phyloP scores from a whole-genome alignment of 208 protist genomes.

The Leishmania tarentolae region DNA sequence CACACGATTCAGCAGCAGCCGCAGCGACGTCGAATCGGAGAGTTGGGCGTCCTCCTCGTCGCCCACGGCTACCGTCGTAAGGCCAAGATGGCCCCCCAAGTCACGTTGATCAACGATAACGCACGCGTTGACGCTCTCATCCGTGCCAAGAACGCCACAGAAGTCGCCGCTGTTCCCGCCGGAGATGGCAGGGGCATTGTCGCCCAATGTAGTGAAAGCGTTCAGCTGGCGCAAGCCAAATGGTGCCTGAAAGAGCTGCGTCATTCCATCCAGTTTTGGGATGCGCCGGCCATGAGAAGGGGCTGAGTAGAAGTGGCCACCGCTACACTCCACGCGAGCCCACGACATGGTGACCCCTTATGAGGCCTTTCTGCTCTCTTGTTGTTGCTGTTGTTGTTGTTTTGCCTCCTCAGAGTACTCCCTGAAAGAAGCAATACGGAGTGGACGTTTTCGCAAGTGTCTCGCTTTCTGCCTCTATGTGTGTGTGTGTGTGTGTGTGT shows the following conservation, averaged over 20 bases:
- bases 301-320: conserved; percentile 51
- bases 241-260: conserved; percentile 42
- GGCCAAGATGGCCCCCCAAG: conserved; percentile 56
- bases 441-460: not conserved
- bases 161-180: not conserved
- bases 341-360: conserved; percentile 57
- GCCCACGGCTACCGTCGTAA: conserved; percentile 57
- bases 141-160: conserved; percentile 1
- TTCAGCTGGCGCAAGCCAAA: conserved; percentile 30
- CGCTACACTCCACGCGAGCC: conserved; percentile 55
- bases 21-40: conserved; percentile 1
- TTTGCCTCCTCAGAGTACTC: not conserved
- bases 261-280: conserved; percentile 45
- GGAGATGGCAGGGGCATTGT: conserved; percentile 4
- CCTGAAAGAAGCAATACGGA: not conserved
- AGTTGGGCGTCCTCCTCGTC: conserved; percentile 30
- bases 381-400: too few species aligned
- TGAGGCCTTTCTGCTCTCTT: not conserved
- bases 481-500: not conserved
- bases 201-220: conserved; percentile 16
- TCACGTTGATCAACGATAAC: conserved; percentile 57
- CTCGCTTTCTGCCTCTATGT: not conserved
- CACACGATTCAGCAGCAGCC: conserved; percentile 33
- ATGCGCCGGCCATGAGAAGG: conserved; percentile 58
- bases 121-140: conserved; percentile 21